Percentiles rank a stretch among this genome's conserved stretches.
Conservation (phyloP, 2,329 filamentous ascomycete species). For the Sarocladium brachiariae region DNA sequence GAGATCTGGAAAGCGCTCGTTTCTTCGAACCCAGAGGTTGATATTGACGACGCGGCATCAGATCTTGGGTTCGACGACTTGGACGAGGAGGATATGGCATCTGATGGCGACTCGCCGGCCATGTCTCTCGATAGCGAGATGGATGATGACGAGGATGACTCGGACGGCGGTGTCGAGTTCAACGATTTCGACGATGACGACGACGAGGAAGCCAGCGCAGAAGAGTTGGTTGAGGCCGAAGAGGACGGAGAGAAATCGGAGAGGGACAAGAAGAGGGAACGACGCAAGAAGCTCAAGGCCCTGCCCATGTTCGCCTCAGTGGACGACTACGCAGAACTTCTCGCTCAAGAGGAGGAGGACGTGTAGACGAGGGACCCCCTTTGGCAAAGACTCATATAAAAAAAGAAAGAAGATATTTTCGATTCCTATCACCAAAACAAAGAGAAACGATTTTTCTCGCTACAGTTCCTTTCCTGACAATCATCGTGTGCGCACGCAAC, state of each 20-base stretch:
- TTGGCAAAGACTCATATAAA: background rate
- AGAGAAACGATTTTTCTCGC: background rate
- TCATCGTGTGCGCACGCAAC: too few relatives aligned
- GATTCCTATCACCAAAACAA: background rate
- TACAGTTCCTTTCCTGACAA: background rate
- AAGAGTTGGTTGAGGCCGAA: constrained; percentile 30
- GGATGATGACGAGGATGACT: constrained; percentile 37
- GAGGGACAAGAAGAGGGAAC: constrained; percentile 37
- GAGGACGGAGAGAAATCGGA: constrained; percentile 48
- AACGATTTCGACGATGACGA: constrained; percentile 44
- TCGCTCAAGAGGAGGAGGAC: constrained; percentile 63
- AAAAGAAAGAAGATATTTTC: background rate
- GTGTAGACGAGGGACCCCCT: constrained; percentile 16
- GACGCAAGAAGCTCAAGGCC: constrained; percentile 78
- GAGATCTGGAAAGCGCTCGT: constrained; percentile 92
- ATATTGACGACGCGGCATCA: constrained; percentile 44
- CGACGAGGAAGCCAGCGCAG: constrained; percentile 43
- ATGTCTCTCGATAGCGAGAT: constrained; percentile 37
- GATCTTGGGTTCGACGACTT: constrained; percentile 43
- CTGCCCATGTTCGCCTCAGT: constrained; percentile 88
- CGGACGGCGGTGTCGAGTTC: constrained; percentile 29
- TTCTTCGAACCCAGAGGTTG: constrained; percentile 63
- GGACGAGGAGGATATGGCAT: constrained; percentile 43
- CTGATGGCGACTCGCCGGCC: constrained; percentile 31
- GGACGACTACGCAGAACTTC: constrained; percentile 85